Evolutionary conservation across 768 basidiomycete genomes (phyloP), one percentile per base, ranked within the genome.

Genomic region (Clitopilus passeckerianus): DNA sequence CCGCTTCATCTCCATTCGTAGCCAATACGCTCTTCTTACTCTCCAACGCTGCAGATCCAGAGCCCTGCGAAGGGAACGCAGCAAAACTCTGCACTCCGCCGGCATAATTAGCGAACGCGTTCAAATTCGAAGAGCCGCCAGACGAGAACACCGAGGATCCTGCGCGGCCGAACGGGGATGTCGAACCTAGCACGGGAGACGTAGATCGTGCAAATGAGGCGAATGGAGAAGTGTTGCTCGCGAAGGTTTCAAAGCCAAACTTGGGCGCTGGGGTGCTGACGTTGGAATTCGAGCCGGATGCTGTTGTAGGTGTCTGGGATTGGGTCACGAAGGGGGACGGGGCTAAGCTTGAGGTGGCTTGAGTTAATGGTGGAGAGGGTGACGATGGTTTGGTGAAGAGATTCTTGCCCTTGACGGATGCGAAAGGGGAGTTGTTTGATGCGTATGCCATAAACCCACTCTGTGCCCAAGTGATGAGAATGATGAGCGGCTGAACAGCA

Each of bases 361-460:
- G 54, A 63, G 30, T 55, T 18, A 67, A 63, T 37, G 67, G 65
- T 54, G 65, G 66, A 34, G 64, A 68, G 20, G 70, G 70, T 33
- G 75, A 60, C 18, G 74, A 61, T 35, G 80, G 65, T 65, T 76
- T 77, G 56, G 69, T 68, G 64, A 84, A 83, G 22, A 79, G 63
- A 66, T 82, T 89, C 60, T 86, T 81, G 53, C 89, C 90, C 64
- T 86, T 90, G 66, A 89, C 84, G 53, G 81, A 72, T 14, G 87
- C 85, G 65, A 92, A 92, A 5, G 90, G 90, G 1, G 90, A 91
- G 58, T 77, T 80, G 10, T 83, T 75, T 1, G 89, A 86, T 12
- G 90, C 90, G 65, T 91, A 93, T 1, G 89, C 87, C 81, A 87
- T 86, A 70, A 93, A 93, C 23, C 90, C 90, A 57, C 82, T 75